Percentiles rank a stretch among this genome's conserved stretches.
These are phyloP conservation scores for Fusarium sp. DNA, from an alignment of 2,329 filamentous ascomycete species.

Conservation along the genomic window DNA sequence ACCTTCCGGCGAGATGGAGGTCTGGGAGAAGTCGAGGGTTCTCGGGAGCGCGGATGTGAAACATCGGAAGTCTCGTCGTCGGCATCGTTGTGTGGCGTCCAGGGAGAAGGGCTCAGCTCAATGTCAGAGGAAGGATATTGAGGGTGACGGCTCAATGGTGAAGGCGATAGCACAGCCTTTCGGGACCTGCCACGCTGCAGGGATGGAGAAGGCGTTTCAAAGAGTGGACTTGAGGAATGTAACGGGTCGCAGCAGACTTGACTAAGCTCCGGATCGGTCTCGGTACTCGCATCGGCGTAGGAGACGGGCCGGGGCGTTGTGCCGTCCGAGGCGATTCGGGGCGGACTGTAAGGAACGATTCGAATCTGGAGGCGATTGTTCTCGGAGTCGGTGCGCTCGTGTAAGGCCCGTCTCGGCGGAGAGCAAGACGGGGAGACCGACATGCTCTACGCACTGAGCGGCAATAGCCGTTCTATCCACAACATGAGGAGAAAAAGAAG, in stretches of 20 bases:
- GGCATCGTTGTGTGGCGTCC: constrained; percentile 34
- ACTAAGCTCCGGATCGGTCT: constrained; percentile 37
- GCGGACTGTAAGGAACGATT: constrained; percentile 55
- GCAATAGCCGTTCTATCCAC: constrained; percentile 35
- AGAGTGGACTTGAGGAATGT: constrained; percentile 37
- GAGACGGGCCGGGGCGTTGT: constrained; percentile 45
- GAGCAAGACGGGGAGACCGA: constrained; percentile 48
- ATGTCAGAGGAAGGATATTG: constrained; percentile 34
- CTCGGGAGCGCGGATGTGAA: constrained; percentile 36
- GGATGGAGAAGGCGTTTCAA: constrained; percentile 44
- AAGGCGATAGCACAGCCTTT: constrained; percentile 31
- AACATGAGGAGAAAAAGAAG: constrained; percentile 33
- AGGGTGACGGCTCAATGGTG: constrained; percentile 31
- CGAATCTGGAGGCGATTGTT: constrained; percentile 51
- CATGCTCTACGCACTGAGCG: constrained; percentile 50
- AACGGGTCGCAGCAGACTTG: constrained; percentile 30
- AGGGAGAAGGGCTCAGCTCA: constrained; percentile 36
- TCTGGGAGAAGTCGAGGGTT: constrained; percentile 42
- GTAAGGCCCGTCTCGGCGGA: constrained; percentile 45
- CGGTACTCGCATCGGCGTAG: constrained; percentile 39
- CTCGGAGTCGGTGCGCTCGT: constrained; percentile 46
- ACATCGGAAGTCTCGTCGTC: constrained; percentile 33
- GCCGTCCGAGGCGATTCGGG: constrained; percentile 50
- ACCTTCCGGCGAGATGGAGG: constrained; percentile 52
- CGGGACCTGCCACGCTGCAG: constrained; percentile 34